A percentile compares a stretch with the other conserved stretches of the same genome.
These are phyloP conservation scores for Cladosporium cucumerinum DNA, from an alignment of 2,329 filamentous ascomycete genomes.

Conservation along the genomic window DNA sequence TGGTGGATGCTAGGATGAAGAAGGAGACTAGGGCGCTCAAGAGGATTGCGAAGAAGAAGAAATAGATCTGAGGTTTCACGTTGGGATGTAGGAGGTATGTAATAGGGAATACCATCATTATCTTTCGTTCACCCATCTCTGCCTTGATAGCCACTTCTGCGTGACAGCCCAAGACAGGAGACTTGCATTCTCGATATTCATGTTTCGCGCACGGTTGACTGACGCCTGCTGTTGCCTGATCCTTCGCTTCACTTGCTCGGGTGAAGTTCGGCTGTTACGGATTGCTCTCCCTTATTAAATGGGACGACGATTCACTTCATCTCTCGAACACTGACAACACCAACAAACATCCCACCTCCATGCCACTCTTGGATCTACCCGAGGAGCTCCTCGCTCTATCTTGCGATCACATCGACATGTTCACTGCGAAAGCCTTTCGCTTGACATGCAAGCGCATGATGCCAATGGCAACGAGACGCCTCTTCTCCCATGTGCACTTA, in stretches of 20 bases:
- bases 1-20: slow-evolving; percentile 93
- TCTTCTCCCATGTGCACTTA: background rate
- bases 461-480: background rate
- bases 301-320: background rate
- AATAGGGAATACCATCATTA: background rate
- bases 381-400: background rate
- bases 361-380: background rate
- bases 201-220: background rate
- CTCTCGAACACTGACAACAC: background rate
- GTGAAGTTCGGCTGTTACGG: background rate
- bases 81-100: background rate
- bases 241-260: background rate
- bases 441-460: slow-evolving; percentile 4
- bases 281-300: background rate
- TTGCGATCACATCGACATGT: background rate
- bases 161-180: background rate
- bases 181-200: background rate
- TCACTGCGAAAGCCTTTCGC: background rate
- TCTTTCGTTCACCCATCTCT: background rate
- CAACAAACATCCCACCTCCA: background rate
- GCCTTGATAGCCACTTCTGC: background rate
- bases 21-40: slow-evolving; percentile 91
- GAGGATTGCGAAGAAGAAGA: slow-evolving; percentile 69
- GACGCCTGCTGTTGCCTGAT: background rate
- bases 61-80: background rate